Base-by-base conservation (phyloP, 2,329 filamentous ascomycete species). In the Raffaelea deltoideospora region DNA sequence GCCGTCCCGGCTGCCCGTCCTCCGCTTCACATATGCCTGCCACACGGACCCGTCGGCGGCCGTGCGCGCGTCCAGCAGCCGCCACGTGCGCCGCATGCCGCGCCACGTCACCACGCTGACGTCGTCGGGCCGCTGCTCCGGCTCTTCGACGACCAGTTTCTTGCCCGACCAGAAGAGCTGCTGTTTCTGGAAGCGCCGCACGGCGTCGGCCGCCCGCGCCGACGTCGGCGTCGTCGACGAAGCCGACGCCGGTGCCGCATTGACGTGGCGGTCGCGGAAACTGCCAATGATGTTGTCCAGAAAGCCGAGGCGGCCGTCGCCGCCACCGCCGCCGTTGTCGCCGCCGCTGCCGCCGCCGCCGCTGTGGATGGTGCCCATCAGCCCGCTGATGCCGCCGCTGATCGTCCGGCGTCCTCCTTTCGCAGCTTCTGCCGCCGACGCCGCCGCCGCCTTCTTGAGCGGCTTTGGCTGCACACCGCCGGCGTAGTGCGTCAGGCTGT, bases 21-120 rank as follows among this genome's bases (percentile, higher is more conserved):
- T 35, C 27, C 37, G 47, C 48, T 60, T 63, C 15, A 64, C 47
- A 31, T 67, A 67, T 0, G 59, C 61, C 51, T 67, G 63, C 61
- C 61, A 61, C 3, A 66, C 57, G 30, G 54, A 51, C 9, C 61
- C 59, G 15, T 53, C 45, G 2, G 50, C 43, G 3, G 50, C 52
- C 1, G 50, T 43, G 4, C 48, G 49, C 10, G 59, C 53, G 43
- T 67, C 61, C 30, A 63, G 38, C 37, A 67, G 45, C 23, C 41
- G 44, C 61, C 61, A 67, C 4, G 58, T 55, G 7, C 30, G 30
- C 15, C 15, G 5, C 17, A n/a, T 19, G 33, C 29, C n/a, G 23
- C 29, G 29, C 22, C 28, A 20, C n/a, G 50, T 50, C 10, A 63
- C 39, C 17, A 54, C 46, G 37, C 51, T 54, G 17, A 50, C 45